Base-by-base conservation (phyloP, 1,284 basidiomycete species). In the Anthracocystis panici-leucophaei region DNA sequence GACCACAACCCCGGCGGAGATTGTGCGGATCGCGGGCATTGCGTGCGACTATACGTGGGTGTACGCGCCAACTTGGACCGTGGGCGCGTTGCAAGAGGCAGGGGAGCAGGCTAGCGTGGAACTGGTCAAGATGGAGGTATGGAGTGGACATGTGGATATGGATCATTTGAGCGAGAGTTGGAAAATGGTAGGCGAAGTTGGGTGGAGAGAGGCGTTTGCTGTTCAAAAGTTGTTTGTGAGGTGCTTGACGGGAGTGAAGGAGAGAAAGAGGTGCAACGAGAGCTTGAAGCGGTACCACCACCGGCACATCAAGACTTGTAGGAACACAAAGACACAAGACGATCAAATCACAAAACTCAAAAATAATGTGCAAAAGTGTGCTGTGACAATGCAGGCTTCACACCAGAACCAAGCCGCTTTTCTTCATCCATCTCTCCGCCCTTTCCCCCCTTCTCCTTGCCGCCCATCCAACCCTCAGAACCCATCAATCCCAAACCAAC, bases 401-500 rank as follows among this genome's bases (percentile, higher is more conserved):
- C 35, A 38, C 14, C 14, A 6, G 35, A 38, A 16, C 14, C 14
- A 12, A 38, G 14, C 14, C 35, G 11, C 18, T 20, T 7, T 4
- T 18, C 3, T 20, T n/a, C 14, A 18, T 5, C 25, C 12, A 18
- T 16, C 11, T 20, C 46, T 29, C 12, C 25, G 14, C 45, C 6
- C 27, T 48, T 10, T 25, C 18, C 8, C 29, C 27, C 25, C 16
- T 18, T 12, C 46, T 18, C 8, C 27, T 46, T 25, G 25, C 21
- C 27, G 6, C 27, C 21, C 27, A 5, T 46, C n/a, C 40, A 7
- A n/a, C n/a, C n/a, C n/a, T n/a, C n/a, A n/a, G n/a, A n/a, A n/a
- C n/a, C n/a, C n/a, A 8, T 54, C 50, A 79, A 49, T 76, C 77
- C 77, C 77, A 79, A 48, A 79, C 70, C 33, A 79, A 41, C 33